Evolutionary conservation across 2,329 filamentous ascomycete genomes (phyloP).

Genomic region (Xylariaceae sp.): DNA sequence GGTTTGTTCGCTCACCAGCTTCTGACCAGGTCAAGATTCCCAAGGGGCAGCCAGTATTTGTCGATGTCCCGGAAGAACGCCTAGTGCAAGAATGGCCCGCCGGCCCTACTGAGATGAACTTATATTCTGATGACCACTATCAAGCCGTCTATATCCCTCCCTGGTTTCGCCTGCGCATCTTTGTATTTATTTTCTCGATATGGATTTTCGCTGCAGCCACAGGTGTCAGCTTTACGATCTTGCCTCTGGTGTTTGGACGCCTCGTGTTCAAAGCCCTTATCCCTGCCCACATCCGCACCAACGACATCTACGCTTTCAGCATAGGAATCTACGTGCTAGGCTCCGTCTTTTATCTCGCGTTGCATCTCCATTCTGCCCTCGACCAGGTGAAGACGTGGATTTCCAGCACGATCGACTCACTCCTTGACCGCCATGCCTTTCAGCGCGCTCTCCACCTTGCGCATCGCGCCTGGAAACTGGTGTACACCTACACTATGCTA

Average conservation of each 20-base stretch:
- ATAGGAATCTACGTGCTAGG: constrained; percentile 82
- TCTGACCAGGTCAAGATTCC: constrained; percentile 94
- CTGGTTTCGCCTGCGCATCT: constrained; percentile 74
- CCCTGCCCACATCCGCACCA: constrained; percentile 69
- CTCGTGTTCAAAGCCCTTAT: constrained; percentile 70
- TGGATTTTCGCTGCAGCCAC: constrained; percentile 91
- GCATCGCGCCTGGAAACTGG: constrained; percentile 43
- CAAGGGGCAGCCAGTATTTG: constrained; percentile 76
- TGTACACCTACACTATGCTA: constrained; percentile 73
- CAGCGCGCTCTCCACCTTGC: constrained; percentile 27
- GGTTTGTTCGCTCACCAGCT: constrained; percentile 86
- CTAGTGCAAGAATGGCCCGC: constrained; percentile 59
- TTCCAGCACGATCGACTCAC: constrained; percentile 20
- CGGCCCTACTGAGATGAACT: constrained; percentile 48
- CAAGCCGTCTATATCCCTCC: constrained; percentile 79
- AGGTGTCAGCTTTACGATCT: constrained; percentile 78
- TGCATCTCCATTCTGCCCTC: constrained; percentile 45
- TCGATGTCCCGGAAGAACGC: constrained; percentile 68
- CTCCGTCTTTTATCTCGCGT: constrained; percentile 57
- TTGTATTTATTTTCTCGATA: constrained; percentile 80
- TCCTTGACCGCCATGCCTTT: constrained; percentile 30
- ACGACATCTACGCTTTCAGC: constrained; percentile 95
- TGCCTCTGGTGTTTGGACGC: constrained; percentile 82
- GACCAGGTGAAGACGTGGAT: constrained; percentile 31
- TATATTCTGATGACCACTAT: constrained; percentile 59